Conservation (phyloP, 495 filamentous ascomycete species). For the Aspergillus ellipticus region DNA sequence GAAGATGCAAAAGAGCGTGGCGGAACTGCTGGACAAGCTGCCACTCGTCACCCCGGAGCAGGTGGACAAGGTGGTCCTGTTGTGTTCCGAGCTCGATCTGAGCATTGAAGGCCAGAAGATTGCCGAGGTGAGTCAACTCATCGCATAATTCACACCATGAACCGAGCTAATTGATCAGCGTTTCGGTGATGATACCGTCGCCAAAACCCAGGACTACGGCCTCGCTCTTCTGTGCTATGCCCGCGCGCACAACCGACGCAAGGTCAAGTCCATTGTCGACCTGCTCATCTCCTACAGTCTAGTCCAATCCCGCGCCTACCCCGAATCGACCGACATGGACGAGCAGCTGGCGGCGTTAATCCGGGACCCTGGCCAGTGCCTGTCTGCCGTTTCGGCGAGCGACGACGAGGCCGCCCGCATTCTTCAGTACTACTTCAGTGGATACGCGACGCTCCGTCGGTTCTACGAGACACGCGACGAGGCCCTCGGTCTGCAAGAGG, state of each 20-base stretch:
- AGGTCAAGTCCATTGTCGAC: conserved; percentile 76
- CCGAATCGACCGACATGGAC: conserved; percentile 64
- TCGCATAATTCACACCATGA: background rate
- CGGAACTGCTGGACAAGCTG: conserved; percentile 59
- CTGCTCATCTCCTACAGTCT: conserved; percentile 84
- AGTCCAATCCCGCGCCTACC: conserved; percentile 75
- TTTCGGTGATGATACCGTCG: conserved; percentile 68
- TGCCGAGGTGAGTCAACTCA: conserved; percentile 60
- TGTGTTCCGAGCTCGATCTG: conserved; percentile 69
- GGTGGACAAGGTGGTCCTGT: conserved; percentile 69
- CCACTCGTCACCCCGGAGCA: conserved; percentile 59
- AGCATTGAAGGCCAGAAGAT: conserved; percentile 65
- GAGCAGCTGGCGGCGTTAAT: conserved; percentile 61
- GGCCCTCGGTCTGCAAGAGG: conserved; percentile 36
- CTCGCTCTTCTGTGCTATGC: conserved; percentile 82
- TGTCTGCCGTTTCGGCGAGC: conserved; percentile 58
- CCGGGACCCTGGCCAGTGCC: conserved; percentile 58
- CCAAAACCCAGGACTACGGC: conserved; percentile 68
- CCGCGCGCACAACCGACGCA: conserved; percentile 65
- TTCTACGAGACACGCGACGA: conserved; percentile 86
- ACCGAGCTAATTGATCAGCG: conserved; percentile 44
- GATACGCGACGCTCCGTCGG: conserved; percentile 80
- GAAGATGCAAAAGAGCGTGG: conserved; percentile 62
- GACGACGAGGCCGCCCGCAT: conserved; percentile 77
- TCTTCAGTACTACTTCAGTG: conserved; percentile 77